phyloP scores from a whole-genome alignment of 2,329 filamentous ascomycete genomes.

The Epichloe elymi region DNA sequence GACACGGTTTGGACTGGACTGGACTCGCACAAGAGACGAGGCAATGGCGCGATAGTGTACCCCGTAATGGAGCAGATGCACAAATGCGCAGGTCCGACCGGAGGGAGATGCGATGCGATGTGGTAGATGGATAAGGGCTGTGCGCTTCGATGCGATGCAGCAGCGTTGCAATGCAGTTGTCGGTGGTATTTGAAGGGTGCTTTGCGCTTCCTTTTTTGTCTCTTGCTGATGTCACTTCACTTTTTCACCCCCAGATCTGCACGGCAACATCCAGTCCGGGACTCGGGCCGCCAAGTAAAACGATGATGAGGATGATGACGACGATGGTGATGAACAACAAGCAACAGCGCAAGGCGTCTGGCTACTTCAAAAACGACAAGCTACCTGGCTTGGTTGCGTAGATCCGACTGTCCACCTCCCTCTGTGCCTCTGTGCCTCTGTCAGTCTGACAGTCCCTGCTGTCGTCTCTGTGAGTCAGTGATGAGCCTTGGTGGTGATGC shows the following conservation, averaged over 20 bases:
- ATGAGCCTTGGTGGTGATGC: background rate
- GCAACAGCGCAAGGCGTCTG: background rate
- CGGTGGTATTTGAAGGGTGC: background rate
- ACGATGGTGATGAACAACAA: background rate
- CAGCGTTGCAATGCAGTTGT: background rate
- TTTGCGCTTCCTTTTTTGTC: background rate
- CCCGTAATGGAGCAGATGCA: background rate
- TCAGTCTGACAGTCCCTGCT: background rate
- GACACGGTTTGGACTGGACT: background rate
- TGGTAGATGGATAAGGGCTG: background rate
- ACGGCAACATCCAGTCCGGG: background rate
- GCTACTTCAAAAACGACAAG: no score
- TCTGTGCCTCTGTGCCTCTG: background rate
- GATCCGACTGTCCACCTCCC: background rate
- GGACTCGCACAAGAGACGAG: slow-evolving; percentile 1
- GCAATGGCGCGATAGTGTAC: background rate
- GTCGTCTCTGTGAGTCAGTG: no score
- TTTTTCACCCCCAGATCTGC: background rate
- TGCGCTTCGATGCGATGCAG: background rate
- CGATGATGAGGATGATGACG: background rate
- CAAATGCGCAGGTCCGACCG: background rate
- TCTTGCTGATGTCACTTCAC: slow-evolving; percentile 1
- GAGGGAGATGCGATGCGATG: background rate
- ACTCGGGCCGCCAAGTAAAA: background rate
- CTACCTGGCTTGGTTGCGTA: no score